Evolutionary conservation across 768 basidiomycete species (phyloP), one percentile per base, ranked within the genome.

Genomic region (Gymnopilus junonius): DNA sequence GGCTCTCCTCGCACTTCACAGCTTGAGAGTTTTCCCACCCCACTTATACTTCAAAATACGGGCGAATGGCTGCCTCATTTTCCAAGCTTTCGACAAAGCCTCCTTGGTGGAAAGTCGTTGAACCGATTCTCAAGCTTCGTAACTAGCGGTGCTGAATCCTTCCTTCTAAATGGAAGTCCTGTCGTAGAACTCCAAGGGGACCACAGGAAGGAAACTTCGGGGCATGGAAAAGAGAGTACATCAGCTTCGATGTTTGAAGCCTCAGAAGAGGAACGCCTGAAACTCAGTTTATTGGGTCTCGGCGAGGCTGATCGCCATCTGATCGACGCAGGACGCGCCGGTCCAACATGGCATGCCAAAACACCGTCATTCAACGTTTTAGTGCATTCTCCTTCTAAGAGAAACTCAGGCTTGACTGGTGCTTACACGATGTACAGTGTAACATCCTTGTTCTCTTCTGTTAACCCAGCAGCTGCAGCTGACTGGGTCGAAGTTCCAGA

Each of bases 101-200:
- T 94, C 0, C 83, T 94, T 1, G 87, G 91, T 31, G 91, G 92
- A 10, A 93, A 89, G 74, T 87, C 86, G 46, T 75, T 94, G 58
- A 93, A 94, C 73, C 83, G 92, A n/a, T 94, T 94, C 76, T 93
- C 92, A 0, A 89, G 83, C 59, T 94, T 94, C 72, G 92, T 94
- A 14, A 92, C 90, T 7, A 92, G 89, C 61, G 93, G 93, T 35
- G 93, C 93, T 10, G 93, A 94, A 73, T 88, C 89, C 55, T 94
- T 88, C 78, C 83, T 94, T 8, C 82, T 94, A n/a, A 85, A 89
- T 54, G 93, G 93, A 4, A 79, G 76, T 27, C 73, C 77, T 1
- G 73, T 77, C 12, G 27, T 64, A 7, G 55, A 32, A n/a, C 56
- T 58, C 8, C 37, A 64, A 20, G 55, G 42, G 15, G 45, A 43